Base-by-base conservation (phyloP, 2,329 filamentous ascomycete genomes). In the Beauveria pseudobassiana region DNA sequence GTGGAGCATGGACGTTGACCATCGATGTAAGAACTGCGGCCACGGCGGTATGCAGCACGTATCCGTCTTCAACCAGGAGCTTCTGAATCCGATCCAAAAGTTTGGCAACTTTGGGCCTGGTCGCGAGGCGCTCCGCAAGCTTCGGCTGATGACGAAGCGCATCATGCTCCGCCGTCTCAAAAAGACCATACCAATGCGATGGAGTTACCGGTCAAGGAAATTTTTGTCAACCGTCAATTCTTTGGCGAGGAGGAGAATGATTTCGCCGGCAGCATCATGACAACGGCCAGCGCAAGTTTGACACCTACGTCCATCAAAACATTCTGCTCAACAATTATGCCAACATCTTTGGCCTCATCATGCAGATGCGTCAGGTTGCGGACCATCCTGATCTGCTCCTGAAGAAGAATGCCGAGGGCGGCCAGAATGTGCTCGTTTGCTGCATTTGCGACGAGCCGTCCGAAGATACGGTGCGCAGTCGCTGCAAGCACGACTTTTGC, bases 361-460 rank as follows among this genome's bases (percentile, higher is more conserved):
- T 98, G 91, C 93, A 96, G 74, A 98, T 99, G 93, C 89, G 95
- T 61, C 95, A 99, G 77, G 91, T 97, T 28, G 92, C 95, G 8
- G 95, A 99, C 67, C 95, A 99, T 71, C 95, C 95, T 0, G 95
- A 99, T 75, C 76, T 99, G 42, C 89, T 99, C 54, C 76, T 98
- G 64, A 96, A 93, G 78, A 97, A 95, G 76, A 85, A 93, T 64
- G 84, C 83, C 3, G 87, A 92, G 67, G 90, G 90, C 59, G 93
- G 93, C 2, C 91, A 96, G 74, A 97, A 98, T 65, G 82, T 96
- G 14, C 79, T 96, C 42, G 87, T 96, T 48, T 98, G 93, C 76
- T 90, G 90, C 74, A 95, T 99, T 68, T 99, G 95, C 73, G 95
- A 99, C 71, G 95, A 98, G 73, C 88, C 93, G 28, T 92, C 95